Evolutionary conservation across 2,329 filamentous ascomycete genomes (phyloP).

Genomic region (Exophiala aquamarina): DNA sequence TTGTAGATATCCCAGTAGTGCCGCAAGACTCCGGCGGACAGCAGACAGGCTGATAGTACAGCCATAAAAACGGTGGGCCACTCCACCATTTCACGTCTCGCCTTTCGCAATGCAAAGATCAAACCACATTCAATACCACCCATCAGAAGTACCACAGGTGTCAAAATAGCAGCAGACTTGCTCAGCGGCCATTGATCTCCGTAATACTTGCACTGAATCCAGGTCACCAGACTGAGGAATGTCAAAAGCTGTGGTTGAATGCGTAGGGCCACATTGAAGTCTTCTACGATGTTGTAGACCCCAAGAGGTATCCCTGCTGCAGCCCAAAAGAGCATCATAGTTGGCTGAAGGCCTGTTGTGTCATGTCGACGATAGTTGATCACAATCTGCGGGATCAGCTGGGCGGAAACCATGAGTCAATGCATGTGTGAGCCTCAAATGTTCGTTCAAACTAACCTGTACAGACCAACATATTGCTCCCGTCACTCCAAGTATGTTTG

Average conservation of each 20-base stretch:
- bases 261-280: constrained; percentile 54
- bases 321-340: constrained; percentile 73
- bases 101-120: constrained; percentile 56
- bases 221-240: constrained; percentile 52
- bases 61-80: constrained; percentile 71
- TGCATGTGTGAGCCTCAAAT: neutral
- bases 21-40: constrained; percentile 64
- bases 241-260: constrained; percentile 60
- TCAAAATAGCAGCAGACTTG: constrained; percentile 50
- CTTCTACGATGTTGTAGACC: constrained; percentile 57
- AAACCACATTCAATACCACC: constrained; percentile 60
- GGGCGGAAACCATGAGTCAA: constrained; percentile 4
- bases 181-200: constrained; percentile 56
- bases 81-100: constrained; percentile 43
- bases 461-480: constrained; percentile 68
- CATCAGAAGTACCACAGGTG: constrained; percentile 56
- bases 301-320: constrained; percentile 68
- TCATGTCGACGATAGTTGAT: constrained; percentile 68
- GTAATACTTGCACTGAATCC: constrained; percentile 57
- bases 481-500: constrained; percentile 60
- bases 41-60: constrained; percentile 60
- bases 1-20: constrained; percentile 71
- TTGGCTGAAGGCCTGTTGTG: constrained; percentile 63
- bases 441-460: constrained; percentile 45
- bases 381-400: constrained; percentile 69